Percentiles rank a stretch among this genome's conserved stretches.
These are phyloP conservation scores for Sclerotinia glacialis DNA, from an alignment of 2,329 filamentous ascomycete genomes.

Conservation along the genomic window DNA sequence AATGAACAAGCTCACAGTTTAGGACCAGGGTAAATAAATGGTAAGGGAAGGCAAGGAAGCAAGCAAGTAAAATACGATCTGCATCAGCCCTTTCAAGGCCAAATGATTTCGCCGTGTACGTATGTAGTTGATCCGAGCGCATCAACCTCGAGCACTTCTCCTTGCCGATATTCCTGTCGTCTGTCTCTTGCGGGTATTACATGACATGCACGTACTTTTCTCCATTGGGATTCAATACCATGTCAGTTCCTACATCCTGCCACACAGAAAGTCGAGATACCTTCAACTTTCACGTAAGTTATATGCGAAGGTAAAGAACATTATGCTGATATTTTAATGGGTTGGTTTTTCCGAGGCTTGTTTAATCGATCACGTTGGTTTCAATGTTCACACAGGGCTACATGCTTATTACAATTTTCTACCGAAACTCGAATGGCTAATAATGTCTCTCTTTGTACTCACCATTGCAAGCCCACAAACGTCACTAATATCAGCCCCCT, in stretches of 20 bases:
- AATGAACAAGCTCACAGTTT: not conserved
- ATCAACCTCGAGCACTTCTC: not conserved
- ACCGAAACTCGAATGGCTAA: not conserved
- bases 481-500: not conserved
- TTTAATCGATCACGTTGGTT: not conserved
- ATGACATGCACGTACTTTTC: not conserved
- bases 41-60: slow-evolving; percentile 1
- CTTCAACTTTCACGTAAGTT: not conserved
- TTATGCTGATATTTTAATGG: not conserved
- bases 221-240: not conserved
- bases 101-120: not conserved
- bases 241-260: not conserved
- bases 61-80: slow-evolving; percentile 13
- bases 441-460: slow-evolving; percentile 2
- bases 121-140: slow-evolving; percentile 2
- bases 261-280: not conserved
- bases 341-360: not conserved
- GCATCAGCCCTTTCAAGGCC: slow-evolving; percentile 21
- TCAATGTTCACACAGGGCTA: not conserved
- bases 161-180: not conserved
- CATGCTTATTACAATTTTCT: not conserved
- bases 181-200: slow-evolving; percentile 1
- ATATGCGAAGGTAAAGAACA: not conserved
- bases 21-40: not conserved
- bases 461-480: not conserved